Percentiles rank a stretch among this genome's conserved stretches.
Evolutionary conservation across 371 early-diverging fungal species (phyloP).

Genomic region (Mucor mucedo): DNA sequence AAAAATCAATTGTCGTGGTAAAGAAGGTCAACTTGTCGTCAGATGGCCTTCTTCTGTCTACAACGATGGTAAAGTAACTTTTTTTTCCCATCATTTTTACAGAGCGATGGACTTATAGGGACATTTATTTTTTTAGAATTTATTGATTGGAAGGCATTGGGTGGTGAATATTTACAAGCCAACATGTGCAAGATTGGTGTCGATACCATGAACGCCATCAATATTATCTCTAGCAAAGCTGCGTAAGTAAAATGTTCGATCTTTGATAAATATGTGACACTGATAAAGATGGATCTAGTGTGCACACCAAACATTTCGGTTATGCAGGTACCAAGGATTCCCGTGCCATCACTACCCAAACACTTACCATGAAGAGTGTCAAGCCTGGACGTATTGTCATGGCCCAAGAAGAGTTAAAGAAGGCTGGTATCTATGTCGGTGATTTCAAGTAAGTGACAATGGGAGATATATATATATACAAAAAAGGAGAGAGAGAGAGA

Average conservation of each 20-base stretch:
- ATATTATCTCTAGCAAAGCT: slow-evolving; percentile 57
- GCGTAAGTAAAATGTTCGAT: slow-evolving; percentile 28
- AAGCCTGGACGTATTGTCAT: slow-evolving; percentile 62
- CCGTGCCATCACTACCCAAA: slow-evolving; percentile 93
- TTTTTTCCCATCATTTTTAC: not conserved
- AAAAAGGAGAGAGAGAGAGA: not conserved
- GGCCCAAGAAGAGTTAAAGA: slow-evolving; percentile 56
- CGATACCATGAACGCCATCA: slow-evolving; percentile 88
- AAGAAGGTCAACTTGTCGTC: slow-evolving; percentile 37
- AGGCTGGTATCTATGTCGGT: slow-evolving; percentile 71
- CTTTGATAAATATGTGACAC: no score
- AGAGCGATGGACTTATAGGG: slow-evolving; percentile 13
- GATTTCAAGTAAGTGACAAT: slow-evolving; percentile 66
- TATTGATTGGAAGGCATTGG: slow-evolving; percentile 48
- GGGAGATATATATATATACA: not conserved
- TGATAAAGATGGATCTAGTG: slow-evolving; percentile 23
- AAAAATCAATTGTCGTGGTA: slow-evolving; percentile 31
- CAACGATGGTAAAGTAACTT: slow-evolving; percentile 13
- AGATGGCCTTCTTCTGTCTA: slow-evolving; percentile 36
- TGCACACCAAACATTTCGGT: slow-evolving; percentile 66
- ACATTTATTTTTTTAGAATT: slow-evolving; percentile 18
- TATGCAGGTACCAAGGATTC: slow-evolving; percentile 99
- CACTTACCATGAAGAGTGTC: slow-evolving; percentile 75
- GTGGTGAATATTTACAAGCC: slow-evolving; percentile 83
- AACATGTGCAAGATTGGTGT: slow-evolving; percentile 86